These are phyloP conservation scores for Mayamaea pseudoterrestris DNA, from an alignment of 108 stramenopile species.

Conservation along the genomic window DNA sequence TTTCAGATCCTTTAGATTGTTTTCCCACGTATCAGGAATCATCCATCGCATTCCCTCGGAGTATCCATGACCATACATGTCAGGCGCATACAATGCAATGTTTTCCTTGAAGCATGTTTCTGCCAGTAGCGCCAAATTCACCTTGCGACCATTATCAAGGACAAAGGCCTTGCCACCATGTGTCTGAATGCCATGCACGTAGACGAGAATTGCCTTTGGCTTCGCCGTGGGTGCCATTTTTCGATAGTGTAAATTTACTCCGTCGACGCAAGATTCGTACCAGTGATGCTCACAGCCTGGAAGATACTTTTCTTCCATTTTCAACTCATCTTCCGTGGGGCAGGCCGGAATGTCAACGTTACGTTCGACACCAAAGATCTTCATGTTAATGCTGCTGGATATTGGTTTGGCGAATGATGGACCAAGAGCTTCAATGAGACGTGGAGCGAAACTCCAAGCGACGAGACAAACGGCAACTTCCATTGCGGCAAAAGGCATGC, in stretches of 20 bases:
- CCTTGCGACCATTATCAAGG: constrained; percentile 11
- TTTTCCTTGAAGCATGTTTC: constrained; percentile 4
- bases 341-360: constrained; percentile 11
- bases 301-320: constrained; percentile 2
- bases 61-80: constrained; percentile 37
- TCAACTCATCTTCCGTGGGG: constrained; percentile 10
- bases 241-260: constrained; percentile 23
- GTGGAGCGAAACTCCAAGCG: too few relatives aligned
- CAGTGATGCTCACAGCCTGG: constrained; percentile 28
- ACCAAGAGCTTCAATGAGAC: too few relatives aligned
- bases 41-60: constrained; percentile 34
- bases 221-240: constrained; percentile 15
- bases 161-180: constrained; percentile 8
- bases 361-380: constrained; percentile 5
- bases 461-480: too few relatives aligned
- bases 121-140: constrained; percentile 5
- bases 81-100: constrained; percentile 15
- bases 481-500: too few relatives aligned
- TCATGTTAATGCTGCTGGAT: constrained; percentile 1
- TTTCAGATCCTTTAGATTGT: constrained; percentile 20
- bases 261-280: constrained; percentile 13
- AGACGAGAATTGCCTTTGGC: constrained; percentile 28
- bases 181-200: constrained; percentile 18
- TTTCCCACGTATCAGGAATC: constrained; percentile 23
- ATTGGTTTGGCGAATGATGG: neutral